Conservation (phyloP, 2,329 filamentous ascomycete genomes). For the Trichoderma simmonsii region DNA sequence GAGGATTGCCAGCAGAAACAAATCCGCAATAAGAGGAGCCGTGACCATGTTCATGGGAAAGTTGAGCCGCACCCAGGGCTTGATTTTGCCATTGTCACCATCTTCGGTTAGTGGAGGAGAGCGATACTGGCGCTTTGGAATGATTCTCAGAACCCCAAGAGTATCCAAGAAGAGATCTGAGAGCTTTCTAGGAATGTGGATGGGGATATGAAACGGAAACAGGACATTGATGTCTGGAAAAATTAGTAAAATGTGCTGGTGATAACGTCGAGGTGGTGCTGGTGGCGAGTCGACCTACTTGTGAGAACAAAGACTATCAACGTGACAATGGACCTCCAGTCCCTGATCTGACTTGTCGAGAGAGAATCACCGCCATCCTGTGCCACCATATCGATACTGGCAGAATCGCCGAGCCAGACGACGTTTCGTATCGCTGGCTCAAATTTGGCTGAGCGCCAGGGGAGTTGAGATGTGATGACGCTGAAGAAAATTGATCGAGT, state of each 20-base stretch:
- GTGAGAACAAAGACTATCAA: conserved; percentile 66
- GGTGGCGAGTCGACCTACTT: conserved; percentile 49
- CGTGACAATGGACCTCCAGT: conserved; percentile 69
- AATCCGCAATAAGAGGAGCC: conserved; percentile 65
- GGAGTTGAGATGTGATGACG: background rate
- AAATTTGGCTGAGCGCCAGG: background rate
- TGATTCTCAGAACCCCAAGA: conserved; percentile 45
- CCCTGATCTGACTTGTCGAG: conserved; percentile 44
- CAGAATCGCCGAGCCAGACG: background rate
- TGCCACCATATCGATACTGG: background rate
- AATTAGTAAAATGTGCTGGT: background rate
- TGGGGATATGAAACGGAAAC: conserved; percentile 64
- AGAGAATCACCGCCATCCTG: background rate
- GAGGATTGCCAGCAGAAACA: conserved; percentile 66
- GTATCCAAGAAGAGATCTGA: conserved; percentile 43
- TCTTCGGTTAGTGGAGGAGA: conserved; percentile 25
- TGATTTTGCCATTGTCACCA: conserved; percentile 29
- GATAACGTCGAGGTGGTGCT: background rate
- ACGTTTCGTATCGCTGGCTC: background rate
- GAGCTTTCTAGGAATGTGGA: conserved; percentile 55
- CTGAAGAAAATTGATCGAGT: background rate
- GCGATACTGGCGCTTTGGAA: conserved; percentile 39
- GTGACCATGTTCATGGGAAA: conserved; percentile 71
- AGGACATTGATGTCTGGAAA: conserved; percentile 62
- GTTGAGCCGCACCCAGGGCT: conserved; percentile 46